Conservation (phyloP, 2,329 filamentous ascomycete genomes). For the Cladophialophora immunda region DNA sequence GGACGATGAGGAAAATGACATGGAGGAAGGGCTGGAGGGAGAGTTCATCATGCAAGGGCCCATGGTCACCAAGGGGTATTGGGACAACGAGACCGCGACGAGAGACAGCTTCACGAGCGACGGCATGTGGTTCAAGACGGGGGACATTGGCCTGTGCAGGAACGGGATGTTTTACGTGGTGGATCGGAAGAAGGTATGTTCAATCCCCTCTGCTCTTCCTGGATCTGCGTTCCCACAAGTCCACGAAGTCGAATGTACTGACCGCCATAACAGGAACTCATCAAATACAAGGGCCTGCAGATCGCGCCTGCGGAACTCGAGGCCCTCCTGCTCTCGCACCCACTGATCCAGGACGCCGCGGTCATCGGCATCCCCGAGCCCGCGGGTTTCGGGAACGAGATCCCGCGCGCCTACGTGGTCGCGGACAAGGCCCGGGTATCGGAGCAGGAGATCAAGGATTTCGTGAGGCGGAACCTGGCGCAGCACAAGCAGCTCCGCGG, state of each 20-base stretch:
- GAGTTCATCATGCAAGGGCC: slow-evolving; percentile 70
- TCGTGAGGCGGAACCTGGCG: slow-evolving; percentile 44
- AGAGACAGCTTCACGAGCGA: slow-evolving; percentile 41
- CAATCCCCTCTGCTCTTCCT: not conserved
- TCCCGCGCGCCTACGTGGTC: slow-evolving; percentile 56
- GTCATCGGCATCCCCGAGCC: slow-evolving; percentile 54
- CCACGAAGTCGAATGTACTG: slow-evolving; percentile 41
- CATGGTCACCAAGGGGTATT: slow-evolving; percentile 52
- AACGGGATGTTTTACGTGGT: slow-evolving; percentile 87
- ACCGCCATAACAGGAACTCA: slow-evolving; percentile 57
- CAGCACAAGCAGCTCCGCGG: slow-evolving; percentile 48
- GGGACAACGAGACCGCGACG: slow-evolving; percentile 36
- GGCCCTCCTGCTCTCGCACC: slow-evolving; percentile 53
- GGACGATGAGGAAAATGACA: slow-evolving; percentile 39
- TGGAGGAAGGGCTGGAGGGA: slow-evolving; percentile 59
- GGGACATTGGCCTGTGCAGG: slow-evolving; percentile 83
- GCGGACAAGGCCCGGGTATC: slow-evolving; percentile 41
- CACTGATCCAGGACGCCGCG: slow-evolving; percentile 53
- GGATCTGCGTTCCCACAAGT: too few species aligned
- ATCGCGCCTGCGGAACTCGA: slow-evolving; percentile 61
- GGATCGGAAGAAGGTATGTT: slow-evolving; percentile 73
- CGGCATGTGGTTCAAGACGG: slow-evolving; percentile 90
- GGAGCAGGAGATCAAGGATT: slow-evolving; percentile 47
- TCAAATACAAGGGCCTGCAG: slow-evolving; percentile 65
- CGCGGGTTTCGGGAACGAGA: slow-evolving; percentile 48